Conservation (phyloP, 2,329 filamentous ascomycete species). For the Fusarium siculi region DNA sequence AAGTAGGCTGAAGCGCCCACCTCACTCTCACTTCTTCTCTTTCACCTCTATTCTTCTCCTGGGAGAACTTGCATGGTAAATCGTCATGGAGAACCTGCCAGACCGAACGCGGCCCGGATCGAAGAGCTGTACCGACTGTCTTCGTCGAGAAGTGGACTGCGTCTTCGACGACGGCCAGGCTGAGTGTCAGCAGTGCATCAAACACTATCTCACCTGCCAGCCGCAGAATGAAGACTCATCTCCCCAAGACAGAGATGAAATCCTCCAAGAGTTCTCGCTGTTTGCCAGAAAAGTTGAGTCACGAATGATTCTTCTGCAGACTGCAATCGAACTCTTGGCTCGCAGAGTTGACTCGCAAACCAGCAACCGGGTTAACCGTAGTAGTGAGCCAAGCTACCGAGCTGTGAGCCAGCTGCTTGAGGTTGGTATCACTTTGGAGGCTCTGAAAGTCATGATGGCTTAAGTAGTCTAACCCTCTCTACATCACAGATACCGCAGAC, state of each 20-base stretch:
- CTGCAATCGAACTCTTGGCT: constrained; percentile 3
- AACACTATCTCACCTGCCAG: constrained; percentile 56
- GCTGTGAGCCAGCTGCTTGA: background rate
- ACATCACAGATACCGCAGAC: background rate
- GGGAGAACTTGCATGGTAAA: background rate
- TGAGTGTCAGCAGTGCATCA: constrained; percentile 57
- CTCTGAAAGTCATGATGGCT: background rate
- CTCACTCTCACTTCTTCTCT: background rate
- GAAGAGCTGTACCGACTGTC: constrained; percentile 54
- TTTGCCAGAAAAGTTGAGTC: constrained; percentile 8
- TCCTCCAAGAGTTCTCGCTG: background rate
- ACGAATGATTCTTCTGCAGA: constrained; percentile 16
- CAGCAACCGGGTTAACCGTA: background rate
- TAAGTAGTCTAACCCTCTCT: background rate
- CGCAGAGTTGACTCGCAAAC: background rate
- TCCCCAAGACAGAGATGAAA: background rate
- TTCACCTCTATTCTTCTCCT: background rate
- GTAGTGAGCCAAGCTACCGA: background rate
- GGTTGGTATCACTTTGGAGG: background rate
- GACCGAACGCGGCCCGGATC: constrained; percentile 49
- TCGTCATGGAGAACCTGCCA: background rate
- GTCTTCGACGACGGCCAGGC: constrained; percentile 52
- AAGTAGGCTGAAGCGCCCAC: background rate
- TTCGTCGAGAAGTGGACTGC: constrained; percentile 61
- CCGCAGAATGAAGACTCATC: constrained; percentile 49